Evolutionary conservation across 2,329 filamentous ascomycete genomes (phyloP).

Genomic region (Zalaria obscura): DNA sequence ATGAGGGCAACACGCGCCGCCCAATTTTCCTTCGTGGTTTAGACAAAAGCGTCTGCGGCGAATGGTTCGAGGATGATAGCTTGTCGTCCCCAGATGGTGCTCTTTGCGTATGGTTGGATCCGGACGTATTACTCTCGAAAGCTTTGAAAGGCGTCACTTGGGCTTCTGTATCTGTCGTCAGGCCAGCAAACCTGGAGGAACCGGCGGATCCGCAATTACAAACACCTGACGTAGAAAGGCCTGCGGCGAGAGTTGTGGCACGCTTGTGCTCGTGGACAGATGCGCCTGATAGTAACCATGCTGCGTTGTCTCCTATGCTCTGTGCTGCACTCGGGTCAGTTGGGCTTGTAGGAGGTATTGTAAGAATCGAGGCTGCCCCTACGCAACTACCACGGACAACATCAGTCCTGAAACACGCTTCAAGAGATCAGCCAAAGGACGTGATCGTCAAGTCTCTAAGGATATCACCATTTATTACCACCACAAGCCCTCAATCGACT

Average conservation of each 20-base stretch:
- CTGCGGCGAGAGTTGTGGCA: slow-evolving; percentile 58
- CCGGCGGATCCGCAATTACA: slow-evolving; percentile 60
- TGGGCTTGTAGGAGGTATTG: slow-evolving; percentile 68
- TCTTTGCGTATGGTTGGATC: slow-evolving; percentile 73
- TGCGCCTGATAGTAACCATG: slow-evolving; percentile 67
- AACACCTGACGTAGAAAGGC: slow-evolving; percentile 41
- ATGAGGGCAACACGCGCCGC: slow-evolving; percentile 50
- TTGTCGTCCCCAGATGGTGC: slow-evolving; percentile 38
- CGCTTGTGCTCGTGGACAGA: slow-evolving; percentile 69
- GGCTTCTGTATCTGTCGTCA: slow-evolving; percentile 74
- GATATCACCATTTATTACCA: slow-evolving; percentile 56
- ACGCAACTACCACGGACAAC: slow-evolving; percentile 52
- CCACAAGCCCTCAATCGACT: slow-evolving; percentile 21
- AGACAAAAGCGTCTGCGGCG: slow-evolving; percentile 51
- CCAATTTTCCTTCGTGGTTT: slow-evolving; percentile 69
- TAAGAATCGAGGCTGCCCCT: slow-evolving; percentile 75
- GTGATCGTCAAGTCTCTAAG: slow-evolving; percentile 51
- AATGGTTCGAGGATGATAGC: slow-evolving; percentile 54
- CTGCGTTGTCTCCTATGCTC: slow-evolving; percentile 63
- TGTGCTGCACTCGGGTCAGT: slow-evolving; percentile 59
- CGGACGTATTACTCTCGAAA: slow-evolving; percentile 57
- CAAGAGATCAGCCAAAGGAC: slow-evolving; percentile 20
- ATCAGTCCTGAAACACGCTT: slow-evolving; percentile 24
- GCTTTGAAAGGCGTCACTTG: slow-evolving; percentile 63
- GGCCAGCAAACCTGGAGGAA: slow-evolving; percentile 61